These are phyloP conservation scores for Erythrobasidium hasegawianum DNA, from an alignment of 1,284 basidiomycete genomes.

Conservation along the genomic window DNA sequence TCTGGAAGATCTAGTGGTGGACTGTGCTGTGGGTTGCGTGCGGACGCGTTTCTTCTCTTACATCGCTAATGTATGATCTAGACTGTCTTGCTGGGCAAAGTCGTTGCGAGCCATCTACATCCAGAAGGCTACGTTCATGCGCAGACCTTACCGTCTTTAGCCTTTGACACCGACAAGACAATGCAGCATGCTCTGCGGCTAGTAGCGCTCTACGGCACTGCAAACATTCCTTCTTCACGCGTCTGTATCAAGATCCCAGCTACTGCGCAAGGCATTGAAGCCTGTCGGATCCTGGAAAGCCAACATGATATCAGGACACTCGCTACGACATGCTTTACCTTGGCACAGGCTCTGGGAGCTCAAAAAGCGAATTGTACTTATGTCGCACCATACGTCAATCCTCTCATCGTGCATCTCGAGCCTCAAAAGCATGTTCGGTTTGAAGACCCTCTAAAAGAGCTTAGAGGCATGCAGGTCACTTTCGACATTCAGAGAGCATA, in stretches of 20 bases:
- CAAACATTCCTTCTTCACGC: conserved; percentile 37
- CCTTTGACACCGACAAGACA: conserved; percentile 36
- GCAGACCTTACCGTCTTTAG: conserved; percentile 41
- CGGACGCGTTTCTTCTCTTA: background rate
- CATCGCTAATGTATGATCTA: conserved; percentile 8
- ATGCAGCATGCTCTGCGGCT: conserved; percentile 42
- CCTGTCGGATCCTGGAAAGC: conserved; percentile 39
- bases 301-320: conserved; percentile 45
- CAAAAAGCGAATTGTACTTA: conserved; percentile 45
- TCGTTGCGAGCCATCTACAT: conserved; percentile 39
- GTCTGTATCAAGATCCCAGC: conserved; percentile 49
- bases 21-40: conserved; percentile 38
- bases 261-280: conserved; percentile 46
- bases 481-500: conserved; percentile 41
- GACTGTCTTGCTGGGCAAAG: conserved; percentile 41
- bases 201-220: conserved; percentile 37
- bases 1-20: conserved; percentile 40
- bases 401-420: conserved; percentile 47
- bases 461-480: conserved; percentile 41
- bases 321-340: conserved; percentile 45
- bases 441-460: conserved; percentile 38
- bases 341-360: conserved; percentile 46
- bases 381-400: conserved; percentile 47
- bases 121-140: conserved; percentile 41
- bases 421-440: conserved; percentile 37